Evolutionary conservation across 2,329 filamentous ascomycete species (phyloP), one percentile per base, ranked within the genome.

Genomic region (Botryotinia narcissicola): DNA sequence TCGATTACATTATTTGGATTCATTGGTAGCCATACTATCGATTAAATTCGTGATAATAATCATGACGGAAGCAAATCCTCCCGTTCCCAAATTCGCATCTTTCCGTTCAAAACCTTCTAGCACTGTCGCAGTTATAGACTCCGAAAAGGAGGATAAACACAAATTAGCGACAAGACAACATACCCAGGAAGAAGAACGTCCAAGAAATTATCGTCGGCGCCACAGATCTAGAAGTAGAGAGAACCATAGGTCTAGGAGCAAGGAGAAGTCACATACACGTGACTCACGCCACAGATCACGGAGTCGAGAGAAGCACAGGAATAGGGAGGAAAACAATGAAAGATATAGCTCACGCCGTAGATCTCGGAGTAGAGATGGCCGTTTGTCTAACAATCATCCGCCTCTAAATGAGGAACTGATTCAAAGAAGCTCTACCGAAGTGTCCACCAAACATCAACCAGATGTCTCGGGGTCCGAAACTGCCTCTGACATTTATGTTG

Each of bases 21-120:
- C 22, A 46, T 46, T 62, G 68, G 32, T 46, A 9, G 18, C 10
- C n/a, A 61, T 29, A 48, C 44, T 25, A n/a, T 72, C 20, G 70
- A 44, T 42, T 6, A 6, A 70, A 40, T 29, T 57, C 9, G 16
- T 42, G 48, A 5, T 42, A 14, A 35, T 70, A 5, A 72, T 12
- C 1, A 80, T 80, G 79, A 75, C 79, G 42, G 77, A 78, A 57
- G 66, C 76, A 48, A 78, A 74, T 51, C 59, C 82, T 74, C 75
- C 80, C 59, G 85, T 92, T 35, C 92, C 93, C 16, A 93, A 90
- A 78, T 95, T 95, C 79, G 85, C 89, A 32, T 95, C 92, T 75
- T 95, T 95, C 84, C 91, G 87, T 77, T 88, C 87, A 74, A 87
- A 86, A 74, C 71, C 79, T 20, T 70, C 73, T 25, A 16, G 75